These are phyloP conservation scores for Aspergillus fijiensis DNA, from an alignment of 2,329 filamentous ascomycete genomes.

Conservation along the genomic window DNA sequence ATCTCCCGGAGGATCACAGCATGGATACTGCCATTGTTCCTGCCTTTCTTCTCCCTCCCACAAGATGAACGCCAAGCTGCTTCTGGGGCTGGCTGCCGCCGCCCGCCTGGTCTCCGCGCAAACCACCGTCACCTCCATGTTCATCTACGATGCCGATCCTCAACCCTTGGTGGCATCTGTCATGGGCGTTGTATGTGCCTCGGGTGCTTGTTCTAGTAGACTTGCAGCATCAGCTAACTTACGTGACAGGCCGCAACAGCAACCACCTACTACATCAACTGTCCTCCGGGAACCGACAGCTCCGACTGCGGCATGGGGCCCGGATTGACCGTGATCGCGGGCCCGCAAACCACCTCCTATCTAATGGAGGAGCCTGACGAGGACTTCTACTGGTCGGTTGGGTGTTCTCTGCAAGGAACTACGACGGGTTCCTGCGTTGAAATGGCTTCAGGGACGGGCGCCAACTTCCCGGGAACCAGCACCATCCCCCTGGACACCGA, in stretches of 20 bases:
- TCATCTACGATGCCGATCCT: constrained; percentile 23
- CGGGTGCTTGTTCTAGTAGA: too few species aligned
- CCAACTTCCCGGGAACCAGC: constrained; percentile 17
- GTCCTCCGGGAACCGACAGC: constrained; percentile 22
- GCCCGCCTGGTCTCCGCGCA: constrained; percentile 20
- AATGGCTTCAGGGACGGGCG: constrained; percentile 13
- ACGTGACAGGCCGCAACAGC: constrained; percentile 22
- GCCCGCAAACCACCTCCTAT: constrained; percentile 12
- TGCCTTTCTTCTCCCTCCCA: not conserved
- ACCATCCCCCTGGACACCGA: constrained; percentile 9
- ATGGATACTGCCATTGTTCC: not conserved
- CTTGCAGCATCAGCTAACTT: not conserved
- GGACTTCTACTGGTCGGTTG: constrained; percentile 16
- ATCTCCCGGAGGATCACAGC: not conserved
- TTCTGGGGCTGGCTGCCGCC: constrained; percentile 19
- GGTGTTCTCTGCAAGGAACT: constrained; percentile 21
- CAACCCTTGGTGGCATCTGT: constrained; percentile 29
- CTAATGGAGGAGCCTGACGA: constrained; percentile 9
- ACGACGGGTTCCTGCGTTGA: constrained; percentile 20
- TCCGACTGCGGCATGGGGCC: constrained; percentile 29
- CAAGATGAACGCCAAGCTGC: constrained; percentile 16
- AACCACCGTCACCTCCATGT: constrained; percentile 25
- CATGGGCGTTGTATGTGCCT: constrained; percentile 22
- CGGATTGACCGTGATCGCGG: constrained; percentile 24
- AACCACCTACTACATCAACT: constrained; percentile 29